Evolutionary conservation across 129 eudicot species (phyloP), one percentile per base, ranked within the genome.

Genomic region (Gnaphalium uliginosum): DNA sequence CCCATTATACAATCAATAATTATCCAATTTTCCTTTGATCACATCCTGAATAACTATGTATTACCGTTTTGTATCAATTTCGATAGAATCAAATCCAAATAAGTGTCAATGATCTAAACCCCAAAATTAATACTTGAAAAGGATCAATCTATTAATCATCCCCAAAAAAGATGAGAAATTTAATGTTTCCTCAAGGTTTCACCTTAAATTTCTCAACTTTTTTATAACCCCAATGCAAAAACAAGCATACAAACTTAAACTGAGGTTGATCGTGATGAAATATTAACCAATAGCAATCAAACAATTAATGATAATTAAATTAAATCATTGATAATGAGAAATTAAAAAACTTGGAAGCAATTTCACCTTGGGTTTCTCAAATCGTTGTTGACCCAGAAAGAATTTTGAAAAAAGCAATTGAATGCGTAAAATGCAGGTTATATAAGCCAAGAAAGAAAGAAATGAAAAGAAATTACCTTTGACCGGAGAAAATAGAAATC

Each of bases 381-480:
- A 23, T 58, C 21, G 24, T 33, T 35, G 29, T 24, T 61, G 68
- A 61, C 39, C 60, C 30, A 65, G 2, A 13, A 37, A 53, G 67
- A 66, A 76, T 73, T 68, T 60, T 60, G 37, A 71, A 60, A 50
- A 71, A 59, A 51, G 30, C 29, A 72, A 54, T 26, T 9, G 26
- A 25, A 54, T 72, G 69, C 53, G 61, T 72, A 39, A 65, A 66
- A 48, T 37, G 78, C 48, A 73, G 50, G 37, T 19, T 18, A 73
- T 79, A n/a, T 71, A 63, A 8, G 17, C 33, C 67, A 48, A 59
- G 71, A 61, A 61, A 18, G 71, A 14, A 66, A 46, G 22, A 24
- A 65, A 32, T 39, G 30, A 46, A 8, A 43, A 51, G 50, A 19
- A 32, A 57, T 54, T 62, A 85, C 83, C 86, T 85, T 68, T 46